Base-by-base conservation (phyloP, 805 yeast species). In the Metschnikowia shivogae region DNA sequence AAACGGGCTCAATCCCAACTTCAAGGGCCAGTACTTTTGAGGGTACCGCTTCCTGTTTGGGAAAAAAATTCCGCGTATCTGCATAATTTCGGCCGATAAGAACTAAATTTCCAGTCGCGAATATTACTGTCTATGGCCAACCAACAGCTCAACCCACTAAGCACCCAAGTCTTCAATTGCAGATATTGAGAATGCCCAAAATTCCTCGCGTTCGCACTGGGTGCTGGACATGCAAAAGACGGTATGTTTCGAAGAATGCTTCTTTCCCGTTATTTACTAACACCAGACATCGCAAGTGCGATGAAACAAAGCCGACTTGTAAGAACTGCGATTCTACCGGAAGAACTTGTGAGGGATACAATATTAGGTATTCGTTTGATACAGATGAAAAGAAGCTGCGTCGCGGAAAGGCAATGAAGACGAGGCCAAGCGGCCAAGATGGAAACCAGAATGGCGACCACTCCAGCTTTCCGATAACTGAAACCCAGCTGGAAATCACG, bases 141-240 rank as follows among this genome's bases (percentile, higher is more conserved):
- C 3, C 8, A 22, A 22, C 26, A 22, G 26, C 26, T 22, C 26
- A 6, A n/a, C n/a, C 26, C 3, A 22, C 26, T 22, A 11, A 29
- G 31, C 31, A 5, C 1, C 31, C 31, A 9, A 12, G 13, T 12
- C 12, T 13, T 31, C 34, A n/a, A 31, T 31, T 13, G 20, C 20
- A 9, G 1, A 31, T 8, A 31, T 31, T 8, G 8, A 33, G 26
- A 17, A 64, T 63, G 70, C 49, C 56, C 4, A 76, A 73, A 56
- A 72, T 75, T 8, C 72, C 72, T 5, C 54, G 82, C 46, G 81
- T 79, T 5, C 60, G 82, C 47, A 77, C 76, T 3, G 84, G 82
- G 0, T 78, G 84, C 49, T 74, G 80, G 73, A 78, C 80, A 1
- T 78, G 84, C 56, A 77, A 78, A 52, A 67, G 61, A 47, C 63